Evolutionary conservation across 768 basidiomycete genomes (phyloP), one percentile per base, ranked within the genome.

Genomic region (Tulasnella sp.): DNA sequence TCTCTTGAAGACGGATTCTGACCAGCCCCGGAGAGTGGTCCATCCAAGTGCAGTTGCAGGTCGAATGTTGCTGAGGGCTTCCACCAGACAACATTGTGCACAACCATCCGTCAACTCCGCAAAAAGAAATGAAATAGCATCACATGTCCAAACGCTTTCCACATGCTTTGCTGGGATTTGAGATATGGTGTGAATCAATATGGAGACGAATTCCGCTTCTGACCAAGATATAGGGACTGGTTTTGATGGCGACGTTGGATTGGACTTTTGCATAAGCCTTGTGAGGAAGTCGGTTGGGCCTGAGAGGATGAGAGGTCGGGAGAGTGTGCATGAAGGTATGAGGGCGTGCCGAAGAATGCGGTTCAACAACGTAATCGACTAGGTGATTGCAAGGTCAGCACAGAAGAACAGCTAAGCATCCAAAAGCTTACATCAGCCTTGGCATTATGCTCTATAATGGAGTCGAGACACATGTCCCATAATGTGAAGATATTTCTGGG

Each of bases 381-480:
- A 31, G 6, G 28, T 10, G 6, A 13, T 7, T 42, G 4, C 19
- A 25, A 16, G 32, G 29, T 16, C 32, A 8, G 32, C 5, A 16
- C 1, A 43, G n/a, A n/a, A 43, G 15, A 6, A 35, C 16, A 35
- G 34, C 34, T 12, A 12, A 12, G 34, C 16, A 12, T 12, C 34
- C 16, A 12, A 34, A 25, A 48, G 12, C 43, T 45, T 32, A 53
- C 51, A 27, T 53, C 51, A 25, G 19, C 31, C 13, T 22, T 45
- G 19, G 51, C 19, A 25, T 27, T 35, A 29, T 45, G 37, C 16
- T 53, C 51, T 12, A 46, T 24, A n/a, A 27, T 28, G 9, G 39
- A 32, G 44, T 53, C 51, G 33, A 53, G 42, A 19, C 42, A 53
- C 19, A 37, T 33, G 22, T 53, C 51, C 28, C 34, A 20, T 16